These are phyloP conservation scores for Lactarius evosmus DNA, from an alignment of 768 basidiomycete genomes.

Conservation along the genomic window DNA sequence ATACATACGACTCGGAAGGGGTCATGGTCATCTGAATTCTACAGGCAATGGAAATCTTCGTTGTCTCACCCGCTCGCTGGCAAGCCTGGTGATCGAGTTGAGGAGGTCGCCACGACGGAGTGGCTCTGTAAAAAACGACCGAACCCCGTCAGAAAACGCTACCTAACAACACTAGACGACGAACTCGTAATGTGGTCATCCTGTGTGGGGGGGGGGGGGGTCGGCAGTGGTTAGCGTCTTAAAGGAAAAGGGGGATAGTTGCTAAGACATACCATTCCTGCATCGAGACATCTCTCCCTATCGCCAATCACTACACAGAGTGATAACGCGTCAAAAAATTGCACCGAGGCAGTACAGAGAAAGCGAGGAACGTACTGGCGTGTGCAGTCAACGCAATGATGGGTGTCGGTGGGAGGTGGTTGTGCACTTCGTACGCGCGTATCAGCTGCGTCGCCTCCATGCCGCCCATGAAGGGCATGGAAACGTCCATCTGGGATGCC, in stretches of 20 bases:
- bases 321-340: slow-evolving; percentile 17
- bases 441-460: slow-evolving; percentile 97
- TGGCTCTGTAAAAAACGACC: slow-evolving; percentile 50
- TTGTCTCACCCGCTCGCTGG: slow-evolving; percentile 50
- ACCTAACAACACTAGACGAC: slow-evolving; percentile 31
- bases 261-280: slow-evolving; percentile 50
- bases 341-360: slow-evolving; percentile 3
- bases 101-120: slow-evolving; percentile 73
- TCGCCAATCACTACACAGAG: slow-evolving; percentile 76
- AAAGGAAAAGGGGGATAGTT: not conserved
- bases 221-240: slow-evolving; percentile 3
- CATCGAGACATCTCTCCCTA: slow-evolving; percentile 68
- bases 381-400: slow-evolving; percentile 98
- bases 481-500: slow-evolving; percentile 83
- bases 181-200: slow-evolving; percentile 81
- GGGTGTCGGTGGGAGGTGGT: slow-evolving; percentile 68
- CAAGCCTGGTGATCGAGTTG: slow-evolving; percentile 79
- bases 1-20: not conserved
- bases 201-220: slow-evolving; percentile 28
- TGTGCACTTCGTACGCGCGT: slow-evolving; percentile 75
- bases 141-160: slow-evolving; percentile 1
- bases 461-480: slow-evolving; percentile 98
- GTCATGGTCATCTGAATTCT: slow-evolving; percentile 11
- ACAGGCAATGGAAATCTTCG: slow-evolving; percentile 16
- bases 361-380: slow-evolving; percentile 65